Evolutionary conservation across 1,139 yeast genomes (phyloP), one percentile per base, ranked within the genome.

Genomic region (Geotrichum armillariae): DNA sequence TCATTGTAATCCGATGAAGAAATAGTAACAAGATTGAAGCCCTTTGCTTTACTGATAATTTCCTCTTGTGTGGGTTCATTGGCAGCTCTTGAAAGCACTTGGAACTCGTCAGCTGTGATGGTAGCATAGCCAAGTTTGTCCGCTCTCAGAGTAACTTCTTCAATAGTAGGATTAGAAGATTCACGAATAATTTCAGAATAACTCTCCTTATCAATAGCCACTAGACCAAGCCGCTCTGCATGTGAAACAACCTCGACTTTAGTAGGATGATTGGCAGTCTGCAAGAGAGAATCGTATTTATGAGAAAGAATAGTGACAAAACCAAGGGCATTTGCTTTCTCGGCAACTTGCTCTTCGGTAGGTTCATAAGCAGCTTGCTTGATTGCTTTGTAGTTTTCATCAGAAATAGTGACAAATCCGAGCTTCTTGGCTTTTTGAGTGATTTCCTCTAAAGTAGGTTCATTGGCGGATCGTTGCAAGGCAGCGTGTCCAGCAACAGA

Each of bases 231-330:
- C 1, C 58, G 23, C 18, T 54, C 44, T 5, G 79, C 78, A 34
- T 64, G 64, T 5, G 60, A 58, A 11, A 56, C 49, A 12, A 78
- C 51, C 44, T 71, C 70, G 0, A 70, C 74, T 20, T 68, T 50
- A 14, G 71, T 61, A 16, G 78, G 78, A 1, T 64, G 59, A 25
- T 66, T 58, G 3, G 72, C 68, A 35, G 60, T 60, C n/a, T 52
- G 55, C 4, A 39, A 55, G 34, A 35, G 45, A 25, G 46, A 16
- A 8, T 44, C 45, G 32, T 53, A 47, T 1, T 44, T 47, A 16
- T 38, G 42, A 1, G 37, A 20, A 9, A 36, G 20, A 18, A 52
- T 27, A 33, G 49, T 41, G 34, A 40, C 47, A 7, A 32, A 27
- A 4, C 50, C 48, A 6, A 25, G 27, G 1, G 44, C 27, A 21